Evolutionary conservation across 495 filamentous ascomycete genomes (phyloP), one percentile per base, ranked within the genome.

Genomic region (Thozetella sp.): DNA sequence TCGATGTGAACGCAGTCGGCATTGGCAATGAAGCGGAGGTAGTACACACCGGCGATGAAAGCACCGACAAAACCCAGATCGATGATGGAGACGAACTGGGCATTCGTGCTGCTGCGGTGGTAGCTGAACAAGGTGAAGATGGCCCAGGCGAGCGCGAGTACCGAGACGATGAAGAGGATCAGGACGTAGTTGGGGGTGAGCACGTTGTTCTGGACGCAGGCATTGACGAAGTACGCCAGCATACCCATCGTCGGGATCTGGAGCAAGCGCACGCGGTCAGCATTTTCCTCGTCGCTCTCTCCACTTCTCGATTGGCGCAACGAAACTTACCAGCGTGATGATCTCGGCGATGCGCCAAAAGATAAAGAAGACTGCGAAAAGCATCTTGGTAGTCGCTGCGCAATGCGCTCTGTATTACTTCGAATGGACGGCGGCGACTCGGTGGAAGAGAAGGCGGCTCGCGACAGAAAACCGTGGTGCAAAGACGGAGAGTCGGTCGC

Each of bases 241-340:
- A 97, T 94, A 77, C 93, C 93, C 66, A 97, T 80, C 58, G 88
- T 90, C 19, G 93, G 93, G 74, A 95, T 93, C 81, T 86, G 63
- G 25, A 37, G 22, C 15, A 19, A 45, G 54, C 9, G 20, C 12
- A 26, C 20, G 20, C 10, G 6, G 43, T 22, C 52, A 22, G 40
- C 54, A 10, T 48, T 48, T 37, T 37, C 30, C 9, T 22, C 12
- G 30, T 30, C 25, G 48, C n/a, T n/a, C n/a, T n/a, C n/a, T n/a
- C n/a, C n/a, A n/a, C n/a, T n/a, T n/a, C n/a, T n/a, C n/a, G n/a
- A n/a, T n/a, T n/a, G n/a, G n/a, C n/a, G n/a, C n/a, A n/a, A n/a
- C n/a, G 25, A 40, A 22, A 54, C 78, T 67, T 75, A 86, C 83
- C 68, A 96, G 72, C 45, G 91, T 94, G 75, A 90, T 64, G 76